Evolutionary conservation across 2,329 filamentous ascomycete species (phyloP).

Genomic region (Fusarium annulatum): DNA sequence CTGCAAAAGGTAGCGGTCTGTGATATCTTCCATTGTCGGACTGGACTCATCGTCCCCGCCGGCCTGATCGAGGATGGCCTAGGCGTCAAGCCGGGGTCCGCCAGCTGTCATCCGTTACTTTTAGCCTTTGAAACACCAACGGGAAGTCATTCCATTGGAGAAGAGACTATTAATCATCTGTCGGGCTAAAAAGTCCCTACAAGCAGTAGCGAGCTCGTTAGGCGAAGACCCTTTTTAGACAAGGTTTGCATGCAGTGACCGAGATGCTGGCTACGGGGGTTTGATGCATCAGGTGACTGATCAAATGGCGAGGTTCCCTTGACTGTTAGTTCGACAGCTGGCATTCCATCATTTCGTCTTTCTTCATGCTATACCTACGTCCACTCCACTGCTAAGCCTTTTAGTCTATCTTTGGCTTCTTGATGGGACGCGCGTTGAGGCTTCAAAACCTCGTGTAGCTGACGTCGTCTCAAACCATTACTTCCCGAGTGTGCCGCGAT

Average conservation of each 20-base stretch:
- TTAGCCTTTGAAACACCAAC: conserved; percentile 3
- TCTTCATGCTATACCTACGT: conserved; percentile 10
- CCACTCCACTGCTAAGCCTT: not conserved
- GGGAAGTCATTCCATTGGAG: conserved; percentile 16
- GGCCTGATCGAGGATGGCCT: not conserved
- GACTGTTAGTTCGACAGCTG: conserved; percentile 3
- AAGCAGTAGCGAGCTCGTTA: conserved; percentile 32
- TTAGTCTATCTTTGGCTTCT: not conserved
- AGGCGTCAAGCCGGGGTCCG: conserved; percentile 10
- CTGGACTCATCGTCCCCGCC: not conserved
- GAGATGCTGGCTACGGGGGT: not conserved
- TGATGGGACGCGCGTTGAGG: conserved; percentile 21
- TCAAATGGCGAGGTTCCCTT: conserved; percentile 18
- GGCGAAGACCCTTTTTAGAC: conserved; percentile 13
- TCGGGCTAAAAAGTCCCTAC: conserved; percentile 26
- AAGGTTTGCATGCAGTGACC: conserved; percentile 24
- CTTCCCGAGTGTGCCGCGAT: conserved; percentile 34
- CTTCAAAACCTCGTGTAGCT: conserved; percentile 24
- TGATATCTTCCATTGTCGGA: not conserved
- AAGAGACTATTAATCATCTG: not conserved
- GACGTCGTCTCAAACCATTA: conserved; percentile 27
- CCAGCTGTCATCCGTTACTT: conserved; percentile 19
- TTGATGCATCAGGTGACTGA: conserved; percentile 33
- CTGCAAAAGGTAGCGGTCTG: conserved; percentile 6
- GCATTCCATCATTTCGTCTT: conserved; percentile 1